Evolutionary conservation across 768 basidiomycete species (phyloP).

Genomic region (Hysterangium stoloniferum): DNA sequence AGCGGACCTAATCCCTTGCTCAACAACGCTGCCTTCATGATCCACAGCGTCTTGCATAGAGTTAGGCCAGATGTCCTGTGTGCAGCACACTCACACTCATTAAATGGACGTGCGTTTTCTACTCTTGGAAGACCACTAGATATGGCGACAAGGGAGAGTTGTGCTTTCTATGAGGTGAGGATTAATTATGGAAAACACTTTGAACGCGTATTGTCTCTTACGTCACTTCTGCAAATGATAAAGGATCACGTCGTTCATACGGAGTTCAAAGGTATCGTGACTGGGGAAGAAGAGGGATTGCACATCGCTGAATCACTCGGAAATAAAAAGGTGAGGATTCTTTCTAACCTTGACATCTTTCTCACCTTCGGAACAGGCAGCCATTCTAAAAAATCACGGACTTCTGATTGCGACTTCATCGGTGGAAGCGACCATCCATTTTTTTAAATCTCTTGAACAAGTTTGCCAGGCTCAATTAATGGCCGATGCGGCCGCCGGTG

Average conservation of each 20-base stretch:
- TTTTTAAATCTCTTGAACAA: slow-evolving; percentile 33
- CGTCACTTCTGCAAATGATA: neutral
- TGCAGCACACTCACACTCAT: slow-evolving; percentile 41
- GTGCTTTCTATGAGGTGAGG: slow-evolving; percentile 32
- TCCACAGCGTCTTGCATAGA: slow-evolving; percentile 37
- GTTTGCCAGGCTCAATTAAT: no score
- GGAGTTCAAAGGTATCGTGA: slow-evolving; percentile 42
- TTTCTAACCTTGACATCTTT: no score
- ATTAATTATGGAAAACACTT: neutral
- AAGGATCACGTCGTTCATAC: slow-evolving; percentile 37
- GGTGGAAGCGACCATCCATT: slow-evolving; percentile 36
- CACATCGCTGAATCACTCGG: slow-evolving; percentile 38
- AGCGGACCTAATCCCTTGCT: slow-evolving; percentile 27
- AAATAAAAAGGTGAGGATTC: slow-evolving; percentile 30
- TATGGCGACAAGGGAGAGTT: slow-evolving; percentile 38
- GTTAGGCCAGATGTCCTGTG: slow-evolving; percentile 42
- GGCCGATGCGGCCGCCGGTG: no score
- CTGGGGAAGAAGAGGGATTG: slow-evolving; percentile 36
- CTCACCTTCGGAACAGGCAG: slow-evolving; percentile 16
- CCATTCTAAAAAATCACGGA: slow-evolving; percentile 34
- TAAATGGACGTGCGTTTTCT: slow-evolving; percentile 43
- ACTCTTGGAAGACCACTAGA: slow-evolving; percentile 36
- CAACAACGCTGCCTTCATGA: slow-evolving; percentile 33
- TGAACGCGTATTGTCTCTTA: neutral
- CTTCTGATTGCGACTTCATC: slow-evolving; percentile 29